Evolutionary conservation across 352 stramenopile genomes (phyloP), one percentile per base, ranked within the genome.

Genomic region (Hyaloperonospora arabidopsidis): DNA sequence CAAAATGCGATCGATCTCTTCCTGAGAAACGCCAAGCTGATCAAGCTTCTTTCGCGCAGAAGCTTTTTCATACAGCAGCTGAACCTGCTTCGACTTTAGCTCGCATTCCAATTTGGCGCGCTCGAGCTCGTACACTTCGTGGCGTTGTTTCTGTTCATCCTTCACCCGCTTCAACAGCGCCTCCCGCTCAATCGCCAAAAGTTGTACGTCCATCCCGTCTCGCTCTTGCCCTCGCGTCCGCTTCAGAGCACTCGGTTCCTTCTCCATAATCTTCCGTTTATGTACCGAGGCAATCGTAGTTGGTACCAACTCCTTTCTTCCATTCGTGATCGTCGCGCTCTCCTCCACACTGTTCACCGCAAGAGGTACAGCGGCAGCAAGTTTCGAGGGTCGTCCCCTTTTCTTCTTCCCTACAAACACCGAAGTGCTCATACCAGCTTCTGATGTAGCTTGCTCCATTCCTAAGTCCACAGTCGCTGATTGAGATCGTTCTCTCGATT

Each of bases 11-110:
- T 79, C 50, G 23, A 81, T 65, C 21, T 81, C 66, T 41, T 52
- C 60, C 22, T 61, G 49, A 14, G 68, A 51, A 38, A 81, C 60
- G n/a, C 72, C 72, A 21, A 74, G 63, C 28, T 75, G 68, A 18
- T 74, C 52, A 29, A 81, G 55, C 35, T 72, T 74, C 59, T 77
- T 72, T 10, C 71, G 65, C 13, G 68, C 71, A 34, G 72, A 59
- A 48, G 63, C 63, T 28, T 76, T 80, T 46, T 80, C 71, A 17
- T 68, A 72, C 52, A 76, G 56, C 36, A 77, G 39, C 35, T 80
- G 68, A 43, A 80, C 39, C 22, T 69, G 59, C 41, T 65, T 70
- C 21, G 65, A 54, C 29, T 70, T 51, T 23, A 73, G 18, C 44
- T 73, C 65, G 32, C 38, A 60, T 40, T 67, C 25, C 17, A 70